phyloP scores from a whole-genome alignment of 768 basidiomycete genomes.

The Mycena belliarum region DNA sequence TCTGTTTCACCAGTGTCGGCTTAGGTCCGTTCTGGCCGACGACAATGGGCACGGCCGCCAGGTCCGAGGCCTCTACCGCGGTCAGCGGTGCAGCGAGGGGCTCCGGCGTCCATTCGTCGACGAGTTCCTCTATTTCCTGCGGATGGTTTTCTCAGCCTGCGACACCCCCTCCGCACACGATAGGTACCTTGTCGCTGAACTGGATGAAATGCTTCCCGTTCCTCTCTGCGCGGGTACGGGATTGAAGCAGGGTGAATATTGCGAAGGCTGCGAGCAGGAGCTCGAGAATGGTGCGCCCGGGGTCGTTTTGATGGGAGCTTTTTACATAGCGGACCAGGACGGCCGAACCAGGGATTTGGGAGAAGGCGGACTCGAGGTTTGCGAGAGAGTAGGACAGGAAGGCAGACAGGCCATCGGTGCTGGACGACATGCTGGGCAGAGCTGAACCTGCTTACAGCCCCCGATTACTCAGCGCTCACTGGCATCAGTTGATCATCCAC shows the following conservation, averaged over 20 bases:
- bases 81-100: constrained; percentile 69
- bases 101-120: constrained; percentile 93
- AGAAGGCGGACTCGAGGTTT: not conserved
- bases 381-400: constrained; percentile 1
- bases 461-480: too few species aligned
- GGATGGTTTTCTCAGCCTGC: not conserved
- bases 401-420: not conserved
- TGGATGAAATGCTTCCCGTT: constrained; percentile 87
- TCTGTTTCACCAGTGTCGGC: constrained; percentile 65
- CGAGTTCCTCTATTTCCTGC: constrained; percentile 95
- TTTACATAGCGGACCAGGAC: constrained; percentile 89
- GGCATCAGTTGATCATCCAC: too few species aligned
- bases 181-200: constrained; percentile 81
- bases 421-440: not conserved
- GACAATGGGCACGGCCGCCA: constrained; percentile 76
- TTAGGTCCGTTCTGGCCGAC: constrained; percentile 80
- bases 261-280: constrained; percentile 86
- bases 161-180: too few species aligned
- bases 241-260: constrained; percentile 86
- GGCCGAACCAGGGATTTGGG: constrained; percentile 68
- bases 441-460: too few species aligned
- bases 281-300: constrained; percentile 88
- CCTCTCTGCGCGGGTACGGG: constrained; percentile 83
- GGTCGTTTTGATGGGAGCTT: constrained; percentile 95
- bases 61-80: constrained; percentile 61